Base-by-base conservation (phyloP, 2,329 filamentous ascomycete species). In the Raffaelea ambrosiae region DNA sequence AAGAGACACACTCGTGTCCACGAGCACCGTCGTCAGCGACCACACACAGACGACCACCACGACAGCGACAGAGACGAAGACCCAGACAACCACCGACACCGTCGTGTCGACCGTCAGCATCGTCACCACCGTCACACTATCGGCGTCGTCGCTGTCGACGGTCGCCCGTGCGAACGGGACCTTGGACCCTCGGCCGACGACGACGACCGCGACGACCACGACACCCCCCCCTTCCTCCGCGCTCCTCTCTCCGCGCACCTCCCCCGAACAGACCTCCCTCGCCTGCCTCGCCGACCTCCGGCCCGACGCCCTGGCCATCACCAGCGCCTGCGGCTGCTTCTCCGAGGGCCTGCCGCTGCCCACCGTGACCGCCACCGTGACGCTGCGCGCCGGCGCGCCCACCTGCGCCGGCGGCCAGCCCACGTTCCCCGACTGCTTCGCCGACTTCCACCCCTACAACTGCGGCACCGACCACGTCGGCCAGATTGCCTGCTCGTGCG, bases 211-310 rank as follows among this genome's bases (percentile, higher is more conserved):
- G 3, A 45, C 21, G 9, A 38, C 35, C 40, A 40, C 31, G 20
- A 36, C 26, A 18, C 23, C 26, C 31, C 16, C 47, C 47, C 19
- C 5, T n/a, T n/a, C 42, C 18, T 31, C 14, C 14, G 10, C 33
- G 21, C 18, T 16, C 40, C 33, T 29, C 5, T 10, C 29, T 11
- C 31, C 43, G 19, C 46, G 44, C 20, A 45, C 40, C 22, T 44
- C 35, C 3, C 46, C 40, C 18, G 44, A 7, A 29, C 7, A 45
- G 22, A 45, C 43, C 18, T 45, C 41, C 16, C 43, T 52, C 16
- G 50, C 45, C 20, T 52, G 50, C 40, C 42, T 50, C 20, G 47
- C 45, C 45, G 45, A 52, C 35, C 50, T 52, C n/a, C 44, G 49
- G 20, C 47, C 50, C 3, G 4, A 18, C 5, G 10, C 36, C 4